A percentile compares a stretch with the other conserved stretches of the same genome.
Conservation (phyloP, 1,284 basidiomycete species). For the Ustilago trichophora region DNA sequence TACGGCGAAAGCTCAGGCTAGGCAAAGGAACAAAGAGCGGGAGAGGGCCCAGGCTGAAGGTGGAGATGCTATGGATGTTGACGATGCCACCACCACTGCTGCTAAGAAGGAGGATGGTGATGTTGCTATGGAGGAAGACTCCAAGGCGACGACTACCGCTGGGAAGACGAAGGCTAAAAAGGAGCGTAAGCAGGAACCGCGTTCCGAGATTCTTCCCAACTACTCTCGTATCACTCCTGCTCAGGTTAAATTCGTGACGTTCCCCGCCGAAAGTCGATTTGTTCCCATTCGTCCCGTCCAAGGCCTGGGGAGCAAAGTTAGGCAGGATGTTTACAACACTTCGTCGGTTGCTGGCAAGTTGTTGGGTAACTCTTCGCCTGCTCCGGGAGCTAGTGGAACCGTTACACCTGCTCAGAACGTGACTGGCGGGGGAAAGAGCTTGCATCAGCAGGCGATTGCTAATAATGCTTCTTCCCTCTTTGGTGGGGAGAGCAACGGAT, state of each 20-base stretch:
- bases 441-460: conserved; percentile 33
- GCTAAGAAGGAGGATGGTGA: conserved; percentile 38
- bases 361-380: conserved; percentile 51
- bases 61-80: conserved; percentile 57
- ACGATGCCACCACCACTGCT: conserved; percentile 31
- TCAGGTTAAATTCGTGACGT: conserved; percentile 84
- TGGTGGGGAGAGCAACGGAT: conserved; percentile 8
- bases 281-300: conserved; percentile 85
- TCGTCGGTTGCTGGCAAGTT: conserved; percentile 49
- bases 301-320: conserved; percentile 36
- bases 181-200: conserved; percentile 77
- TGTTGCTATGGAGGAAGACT: conserved; percentile 51
- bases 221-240: conserved; percentile 91
- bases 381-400: conserved; percentile 50
- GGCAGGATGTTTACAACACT: conserved; percentile 55
- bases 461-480: conserved; percentile 19
- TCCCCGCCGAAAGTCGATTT: conserved; percentile 81
- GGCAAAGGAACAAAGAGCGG: conserved; percentile 62
- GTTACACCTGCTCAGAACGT: conserved; percentile 42
- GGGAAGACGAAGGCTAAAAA: conserved; percentile 48
- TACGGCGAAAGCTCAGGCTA: conserved; percentile 63
- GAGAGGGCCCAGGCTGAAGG: conserved; percentile 53
- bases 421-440: conserved; percentile 26
- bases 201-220: conserved; percentile 81
- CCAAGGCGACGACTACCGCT: conserved; percentile 22